Evolutionary conservation across 176 grass and related monocot genomes (phyloP), one percentile per base, ranked within the genome.

Genomic region (Saccharum spontaneum): DNA sequence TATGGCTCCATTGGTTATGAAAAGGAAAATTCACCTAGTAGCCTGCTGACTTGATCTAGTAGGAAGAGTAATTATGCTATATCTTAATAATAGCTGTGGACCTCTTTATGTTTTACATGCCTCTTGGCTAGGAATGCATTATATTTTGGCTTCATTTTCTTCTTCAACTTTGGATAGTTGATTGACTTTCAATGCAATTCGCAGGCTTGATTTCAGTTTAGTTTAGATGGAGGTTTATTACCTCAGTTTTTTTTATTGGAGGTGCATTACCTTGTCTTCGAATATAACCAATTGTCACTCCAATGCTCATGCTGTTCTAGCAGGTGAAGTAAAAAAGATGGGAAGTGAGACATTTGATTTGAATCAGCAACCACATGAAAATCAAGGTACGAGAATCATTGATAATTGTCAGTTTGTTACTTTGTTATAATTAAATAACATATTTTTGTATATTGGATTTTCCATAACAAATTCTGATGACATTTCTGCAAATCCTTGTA

Each of bases 251-350:
- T 45, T 72, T 45, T 3, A 46, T 72, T 24, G 6, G n/a, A 77
- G 10, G 6, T 65, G 74, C 69, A 70, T 49, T 46, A 28, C 15
- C 39, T 76, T 81, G 2, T 17, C 43, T 59, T 28, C 41, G 10
- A 67, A 49, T 77, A 67, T 73, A 63, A 63, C 10, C 17, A 57
- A 13, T 78, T 82, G 3, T 5, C 4, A 17, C 43, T 30, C 33
- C 40, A 73, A 78, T 70, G 48, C 20, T 30, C 15, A 74, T 72
- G 10, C 33, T 85, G 30, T 85, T 50, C 16, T 73, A 77, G 44
- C 78, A 82, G 67, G 79, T 38, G 79, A 72, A 89, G 38, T 36
- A 15, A 40, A 78, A 44, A 46, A 44, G 22, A 83, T 86, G 75
- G 46, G n/a, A 52, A 43, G 39, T 69, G 18, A 68, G 67, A 18